A percentile compares a stretch with the other conserved stretches of the same genome.
Conservation (phyloP, 495 filamentous ascomycete genomes). For the Jackrogersella multiformis region DNA sequence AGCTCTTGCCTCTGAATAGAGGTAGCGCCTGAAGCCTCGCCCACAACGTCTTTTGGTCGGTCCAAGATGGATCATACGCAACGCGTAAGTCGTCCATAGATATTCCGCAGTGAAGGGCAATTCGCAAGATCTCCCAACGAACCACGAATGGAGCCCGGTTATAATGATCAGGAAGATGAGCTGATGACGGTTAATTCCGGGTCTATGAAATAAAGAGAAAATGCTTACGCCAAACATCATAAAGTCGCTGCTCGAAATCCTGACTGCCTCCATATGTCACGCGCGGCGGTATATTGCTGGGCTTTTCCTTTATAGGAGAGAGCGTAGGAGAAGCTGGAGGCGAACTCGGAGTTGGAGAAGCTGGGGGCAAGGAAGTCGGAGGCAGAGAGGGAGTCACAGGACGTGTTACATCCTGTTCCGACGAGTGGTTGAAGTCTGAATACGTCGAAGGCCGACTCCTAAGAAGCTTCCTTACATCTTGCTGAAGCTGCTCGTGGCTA, state of each 20-base stretch:
- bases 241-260: conserved; percentile 31
- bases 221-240: conserved; percentile 45
- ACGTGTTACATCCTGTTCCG: conserved; percentile 2
- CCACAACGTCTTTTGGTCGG: conserved; percentile 48
- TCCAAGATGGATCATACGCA: conserved; percentile 51
- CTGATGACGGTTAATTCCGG: conserved; percentile 39
- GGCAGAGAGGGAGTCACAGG: conserved; percentile 10
- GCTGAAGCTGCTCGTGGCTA: conserved; percentile 9
- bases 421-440: not conserved
- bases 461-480: not conserved
- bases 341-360: not conserved
- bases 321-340: conserved; percentile 1
- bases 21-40: conserved; percentile 44
- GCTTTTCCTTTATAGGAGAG: conserved; percentile 3
- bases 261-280: not conserved
- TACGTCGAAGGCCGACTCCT: not conserved
- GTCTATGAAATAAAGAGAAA: not conserved
- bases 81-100: conserved; percentile 44
- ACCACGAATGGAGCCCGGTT: conserved; percentile 53
- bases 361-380: not conserved
- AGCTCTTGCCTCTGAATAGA: conserved; percentile 50
- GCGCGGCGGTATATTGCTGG: not conserved
- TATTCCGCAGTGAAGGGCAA: conserved; percentile 54
- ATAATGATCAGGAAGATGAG: conserved; percentile 49
- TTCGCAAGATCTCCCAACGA: conserved; percentile 57